A percentile compares a stretch with the other conserved stretches of the same genome.
Evolutionary conservation across 2,329 filamentous ascomycete genomes (phyloP).

Genomic region (Exophiala oligosperma): DNA sequence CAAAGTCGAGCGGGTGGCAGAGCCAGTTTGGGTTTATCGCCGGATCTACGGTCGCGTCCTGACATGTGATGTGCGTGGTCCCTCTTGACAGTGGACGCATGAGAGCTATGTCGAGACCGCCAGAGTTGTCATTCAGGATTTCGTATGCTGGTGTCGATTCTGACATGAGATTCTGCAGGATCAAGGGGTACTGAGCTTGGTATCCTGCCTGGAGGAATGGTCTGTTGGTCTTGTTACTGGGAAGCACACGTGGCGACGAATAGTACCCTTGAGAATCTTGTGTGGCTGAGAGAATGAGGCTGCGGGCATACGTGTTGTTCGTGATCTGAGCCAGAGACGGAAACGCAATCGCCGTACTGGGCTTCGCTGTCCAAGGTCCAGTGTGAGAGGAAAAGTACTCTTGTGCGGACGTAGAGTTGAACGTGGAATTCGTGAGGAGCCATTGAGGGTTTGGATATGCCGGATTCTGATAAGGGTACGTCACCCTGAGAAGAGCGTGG

Average conservation of each 20-base stretch:
- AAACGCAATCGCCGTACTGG: conserved; percentile 31
- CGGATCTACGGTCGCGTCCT: conserved; percentile 36
- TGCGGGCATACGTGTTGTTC: conserved; percentile 13
- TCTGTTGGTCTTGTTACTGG: conserved; percentile 6
- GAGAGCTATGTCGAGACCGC: conserved; percentile 20
- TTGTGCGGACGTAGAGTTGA: conserved; percentile 13
- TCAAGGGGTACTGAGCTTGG: neutral
- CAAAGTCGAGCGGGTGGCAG: conserved; percentile 42
- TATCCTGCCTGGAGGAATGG: neutral
- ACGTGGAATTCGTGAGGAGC: conserved; percentile 28
- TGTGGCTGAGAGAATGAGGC: conserved; percentile 6
- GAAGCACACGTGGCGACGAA: too few relatives aligned
- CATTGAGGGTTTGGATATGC: conserved; percentile 22
- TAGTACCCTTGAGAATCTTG: conserved; percentile 7
- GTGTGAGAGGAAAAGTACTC: conserved; percentile 19
- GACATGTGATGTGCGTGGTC: conserved; percentile 38
- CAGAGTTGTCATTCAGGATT: conserved; percentile 25
- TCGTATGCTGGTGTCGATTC: conserved; percentile 21
- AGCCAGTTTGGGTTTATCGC: conserved; percentile 49
- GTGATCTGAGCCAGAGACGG: conserved; percentile 30
- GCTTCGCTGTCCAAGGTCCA: conserved; percentile 32
- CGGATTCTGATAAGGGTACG: conserved; percentile 12
- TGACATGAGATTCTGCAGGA: neutral
- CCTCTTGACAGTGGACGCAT: conserved; percentile 41
- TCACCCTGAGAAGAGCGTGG: conserved; percentile 29